Percentiles rank a stretch among this genome's conserved stretches.
Evolutionary conservation across 2,329 filamentous ascomycete species (phyloP).

Genomic region (Sporothrix inflata): DNA sequence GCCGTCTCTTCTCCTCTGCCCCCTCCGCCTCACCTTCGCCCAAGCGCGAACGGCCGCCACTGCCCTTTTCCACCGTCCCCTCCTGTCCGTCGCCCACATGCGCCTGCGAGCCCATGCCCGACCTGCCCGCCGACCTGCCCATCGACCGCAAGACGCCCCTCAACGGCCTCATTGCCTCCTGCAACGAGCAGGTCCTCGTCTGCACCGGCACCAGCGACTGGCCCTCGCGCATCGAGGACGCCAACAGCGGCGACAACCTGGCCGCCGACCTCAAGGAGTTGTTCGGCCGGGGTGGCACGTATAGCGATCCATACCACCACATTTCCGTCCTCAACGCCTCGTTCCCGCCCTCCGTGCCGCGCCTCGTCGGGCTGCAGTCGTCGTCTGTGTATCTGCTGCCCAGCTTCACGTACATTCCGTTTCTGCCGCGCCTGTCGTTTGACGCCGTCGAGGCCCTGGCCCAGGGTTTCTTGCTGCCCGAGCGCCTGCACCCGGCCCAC

Average conservation of each 20-base stretch:
- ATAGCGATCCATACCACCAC: constrained; percentile 80
- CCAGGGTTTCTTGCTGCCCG: constrained; percentile 68
- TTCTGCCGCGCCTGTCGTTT: constrained; percentile 65
- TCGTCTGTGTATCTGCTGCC: constrained; percentile 78
- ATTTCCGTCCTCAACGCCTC: constrained; percentile 77
- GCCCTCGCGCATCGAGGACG: constrained; percentile 82
- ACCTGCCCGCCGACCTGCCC: constrained; percentile 66
- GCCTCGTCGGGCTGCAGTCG: constrained; percentile 52
- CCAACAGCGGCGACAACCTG: constrained; percentile 67
- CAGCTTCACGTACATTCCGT: constrained; percentile 78
- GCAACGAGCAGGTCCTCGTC: constrained; percentile 80
- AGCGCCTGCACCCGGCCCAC: constrained; percentile 64
- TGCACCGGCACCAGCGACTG: constrained; percentile 82
- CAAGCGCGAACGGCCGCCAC: constrained; percentile 30
- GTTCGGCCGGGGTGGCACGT: constrained; percentile 66
- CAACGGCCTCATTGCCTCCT: constrained; percentile 75
- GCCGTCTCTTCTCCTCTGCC: background rate
- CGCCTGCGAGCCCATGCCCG: constrained; percentile 68
- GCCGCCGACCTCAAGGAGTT: constrained; percentile 73
- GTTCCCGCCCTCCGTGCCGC: constrained; percentile 63
- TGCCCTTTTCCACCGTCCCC: constrained; percentile 49
- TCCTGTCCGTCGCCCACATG: constrained; percentile 78
- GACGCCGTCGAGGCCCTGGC: constrained; percentile 61
- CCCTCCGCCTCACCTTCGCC: background rate
- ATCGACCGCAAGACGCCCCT: constrained; percentile 74